These are phyloP conservation scores for Trametes villosa DNA, from an alignment of 768 basidiomycete species.

Conservation along the genomic window DNA sequence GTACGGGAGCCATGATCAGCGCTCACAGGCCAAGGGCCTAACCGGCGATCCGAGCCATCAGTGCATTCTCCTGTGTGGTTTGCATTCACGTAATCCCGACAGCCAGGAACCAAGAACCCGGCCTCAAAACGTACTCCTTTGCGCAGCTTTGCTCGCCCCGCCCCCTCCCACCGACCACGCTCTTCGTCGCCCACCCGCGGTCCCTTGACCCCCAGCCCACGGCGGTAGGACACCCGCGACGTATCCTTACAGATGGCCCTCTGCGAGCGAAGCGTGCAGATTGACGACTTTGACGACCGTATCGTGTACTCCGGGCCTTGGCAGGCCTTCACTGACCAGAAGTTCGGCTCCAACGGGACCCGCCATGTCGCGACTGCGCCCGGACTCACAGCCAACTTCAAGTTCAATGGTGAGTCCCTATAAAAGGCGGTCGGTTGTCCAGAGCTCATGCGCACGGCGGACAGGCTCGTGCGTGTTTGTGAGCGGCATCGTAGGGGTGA, in stretches of 20 bases:
- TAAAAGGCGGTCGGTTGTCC: too few species aligned
- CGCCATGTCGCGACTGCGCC: conserved; percentile 6
- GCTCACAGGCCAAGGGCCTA: too few species aligned
- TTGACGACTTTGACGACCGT: background rate
- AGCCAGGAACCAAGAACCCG: too few species aligned
- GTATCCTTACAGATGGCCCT: background rate
- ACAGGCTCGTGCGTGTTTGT: conserved; percentile 3
- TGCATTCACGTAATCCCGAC: too few species aligned
- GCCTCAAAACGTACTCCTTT: too few species aligned
- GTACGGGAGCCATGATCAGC: too few species aligned
- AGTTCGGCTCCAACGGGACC: conserved; percentile 8
- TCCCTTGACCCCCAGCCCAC: background rate
- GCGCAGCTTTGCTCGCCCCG: too few species aligned
- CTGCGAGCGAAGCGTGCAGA: conserved; percentile 1
- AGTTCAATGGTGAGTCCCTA: conserved; percentile 6
- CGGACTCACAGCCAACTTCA: conserved; percentile 13
- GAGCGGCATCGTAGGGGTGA: background rate
- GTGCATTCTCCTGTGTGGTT: too few species aligned
- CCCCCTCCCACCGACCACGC: too few species aligned
- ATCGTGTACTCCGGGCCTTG: background rate
- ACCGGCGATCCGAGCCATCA: too few species aligned
- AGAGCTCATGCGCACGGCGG: background rate
- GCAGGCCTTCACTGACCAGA: conserved; percentile 7
- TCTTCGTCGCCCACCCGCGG: too few species aligned
- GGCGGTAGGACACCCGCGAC: background rate